Conservation (phyloP, 2,329 filamentous ascomycete species). For the Blastomyces emzantsi region DNA sequence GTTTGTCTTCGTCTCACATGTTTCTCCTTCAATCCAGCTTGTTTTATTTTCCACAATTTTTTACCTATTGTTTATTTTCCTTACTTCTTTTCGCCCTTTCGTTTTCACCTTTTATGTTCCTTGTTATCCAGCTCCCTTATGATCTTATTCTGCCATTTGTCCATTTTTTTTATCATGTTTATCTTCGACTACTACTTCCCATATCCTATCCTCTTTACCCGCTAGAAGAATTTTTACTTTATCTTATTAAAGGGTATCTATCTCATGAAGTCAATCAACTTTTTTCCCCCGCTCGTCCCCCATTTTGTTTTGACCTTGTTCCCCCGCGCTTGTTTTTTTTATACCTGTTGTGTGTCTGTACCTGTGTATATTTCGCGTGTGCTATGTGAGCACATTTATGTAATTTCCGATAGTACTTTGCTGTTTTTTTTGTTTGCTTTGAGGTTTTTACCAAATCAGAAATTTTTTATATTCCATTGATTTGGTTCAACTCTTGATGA, state of each 20-base stretch:
- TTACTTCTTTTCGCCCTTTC: background rate
- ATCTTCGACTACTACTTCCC: background rate
- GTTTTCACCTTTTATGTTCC: background rate
- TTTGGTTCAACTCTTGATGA: background rate
- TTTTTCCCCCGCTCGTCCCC: background rate
- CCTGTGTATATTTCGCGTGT: conserved; percentile 1
- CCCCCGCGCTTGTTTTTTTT: background rate
- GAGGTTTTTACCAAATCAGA: background rate
- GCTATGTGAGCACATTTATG: conserved; percentile 4
- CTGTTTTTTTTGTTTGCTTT: background rate
- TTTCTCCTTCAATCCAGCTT: background rate
- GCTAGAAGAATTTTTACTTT: background rate
- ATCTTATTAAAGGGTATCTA: background rate
- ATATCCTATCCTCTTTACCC: background rate
- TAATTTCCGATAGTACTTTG: background rate
- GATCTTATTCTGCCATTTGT: background rate
- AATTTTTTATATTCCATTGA: background rate
- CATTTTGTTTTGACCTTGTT: background rate
- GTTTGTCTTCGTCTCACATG: background rate
- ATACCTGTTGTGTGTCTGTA: background rate
- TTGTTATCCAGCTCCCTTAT: background rate
- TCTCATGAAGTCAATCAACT: background rate
- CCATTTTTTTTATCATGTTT: conserved; percentile 2
- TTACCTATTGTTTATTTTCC: background rate
- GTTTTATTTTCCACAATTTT: background rate